Percentiles rank a stretch among this genome's conserved stretches.
Conservation (phyloP, 2,329 filamentous ascomycete species). For the Lachnellula subtilissima region DNA sequence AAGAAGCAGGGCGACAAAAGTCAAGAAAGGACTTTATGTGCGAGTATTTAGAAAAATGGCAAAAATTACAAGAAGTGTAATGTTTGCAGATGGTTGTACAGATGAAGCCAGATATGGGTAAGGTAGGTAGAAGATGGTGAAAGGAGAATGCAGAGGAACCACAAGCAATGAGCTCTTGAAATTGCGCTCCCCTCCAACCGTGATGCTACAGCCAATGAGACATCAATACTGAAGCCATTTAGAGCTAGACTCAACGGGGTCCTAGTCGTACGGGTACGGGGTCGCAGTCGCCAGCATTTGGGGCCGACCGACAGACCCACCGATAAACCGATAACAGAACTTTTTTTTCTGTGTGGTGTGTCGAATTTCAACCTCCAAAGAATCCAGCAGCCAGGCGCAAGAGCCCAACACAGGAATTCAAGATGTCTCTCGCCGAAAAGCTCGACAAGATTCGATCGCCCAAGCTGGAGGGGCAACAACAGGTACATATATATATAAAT, state of each 20-base stretch:
- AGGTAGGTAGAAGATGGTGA: neutral
- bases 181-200: neutral
- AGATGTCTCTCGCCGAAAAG: conserved; percentile 74
- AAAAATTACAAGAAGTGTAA: conserved; percentile 17
- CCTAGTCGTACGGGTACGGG: neutral
- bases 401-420: conserved; percentile 27
- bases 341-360: neutral
- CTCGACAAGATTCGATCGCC: conserved; percentile 96
- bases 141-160: neutral
- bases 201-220: no score
- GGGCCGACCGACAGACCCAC: no score
- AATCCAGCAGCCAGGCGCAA: conserved; percentile 19
- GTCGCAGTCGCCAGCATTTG: neutral
- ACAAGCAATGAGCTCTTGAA: neutral
- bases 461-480: conserved; percentile 91
- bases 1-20: conserved; percentile 8
- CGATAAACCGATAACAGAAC: neutral
- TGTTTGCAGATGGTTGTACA: conserved; percentile 1
- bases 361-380: conserved; percentile 1
- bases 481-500: conserved; percentile 50
- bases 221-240: no score
- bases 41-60: conserved; percentile 5
- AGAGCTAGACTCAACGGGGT: no score
- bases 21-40: conserved; percentile 14
- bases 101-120: conserved; percentile 13